Evolutionary conservation across 805 yeast species (phyloP).

Genomic region (Wickerhamiella dianesei): DNA sequence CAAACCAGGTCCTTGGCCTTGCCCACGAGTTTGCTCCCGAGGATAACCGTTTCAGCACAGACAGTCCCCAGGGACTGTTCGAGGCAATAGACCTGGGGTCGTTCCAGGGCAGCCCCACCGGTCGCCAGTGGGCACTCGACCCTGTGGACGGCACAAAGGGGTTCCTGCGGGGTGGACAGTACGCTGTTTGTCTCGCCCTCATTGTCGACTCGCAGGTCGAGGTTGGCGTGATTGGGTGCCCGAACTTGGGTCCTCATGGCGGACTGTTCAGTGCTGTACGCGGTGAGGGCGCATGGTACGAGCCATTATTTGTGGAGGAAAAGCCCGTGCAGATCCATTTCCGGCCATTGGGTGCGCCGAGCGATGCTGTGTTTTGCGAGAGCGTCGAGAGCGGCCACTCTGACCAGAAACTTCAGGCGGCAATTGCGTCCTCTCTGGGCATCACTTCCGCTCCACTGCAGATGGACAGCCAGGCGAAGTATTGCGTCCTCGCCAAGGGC

Average conservation of each 20-base stretch:
- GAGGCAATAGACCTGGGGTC: constrained; percentile 66
- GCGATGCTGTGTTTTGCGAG: constrained; percentile 60
- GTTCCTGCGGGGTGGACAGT: constrained; percentile 88
- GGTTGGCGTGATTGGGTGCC: constrained; percentile 93
- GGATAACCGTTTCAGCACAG: constrained; percentile 16
- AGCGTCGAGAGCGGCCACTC: constrained; percentile 95
- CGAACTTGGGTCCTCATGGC: constrained; percentile 63
- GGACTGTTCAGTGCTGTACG: constrained; percentile 60
- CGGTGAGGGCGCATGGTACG: constrained; percentile 53
- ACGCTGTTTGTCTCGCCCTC: constrained; percentile 87
- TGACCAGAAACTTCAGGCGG: constrained; percentile 71
- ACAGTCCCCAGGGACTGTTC: constrained; percentile 29
- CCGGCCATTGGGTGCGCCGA: constrained; percentile 35
- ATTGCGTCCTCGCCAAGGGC: constrained; percentile 81
- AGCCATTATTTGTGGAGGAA: constrained; percentile 28
- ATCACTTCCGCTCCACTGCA: constrained; percentile 51
- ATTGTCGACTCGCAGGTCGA: constrained; percentile 75
- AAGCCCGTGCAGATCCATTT: constrained; percentile 31
- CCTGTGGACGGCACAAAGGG: constrained; percentile 99
- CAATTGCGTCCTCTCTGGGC: constrained; percentile 50
- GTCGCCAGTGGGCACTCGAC: constrained; percentile 93
- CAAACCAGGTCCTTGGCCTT: constrained; percentile 43
- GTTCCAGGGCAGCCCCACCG: constrained; percentile 61
- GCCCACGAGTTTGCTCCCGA: constrained; percentile 38
- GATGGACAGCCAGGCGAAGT: constrained; percentile 92